These are phyloP conservation scores for Euphorbia schlechtendalii DNA, from an alignment of 441 rosid genomes.

Conservation along the genomic window DNA sequence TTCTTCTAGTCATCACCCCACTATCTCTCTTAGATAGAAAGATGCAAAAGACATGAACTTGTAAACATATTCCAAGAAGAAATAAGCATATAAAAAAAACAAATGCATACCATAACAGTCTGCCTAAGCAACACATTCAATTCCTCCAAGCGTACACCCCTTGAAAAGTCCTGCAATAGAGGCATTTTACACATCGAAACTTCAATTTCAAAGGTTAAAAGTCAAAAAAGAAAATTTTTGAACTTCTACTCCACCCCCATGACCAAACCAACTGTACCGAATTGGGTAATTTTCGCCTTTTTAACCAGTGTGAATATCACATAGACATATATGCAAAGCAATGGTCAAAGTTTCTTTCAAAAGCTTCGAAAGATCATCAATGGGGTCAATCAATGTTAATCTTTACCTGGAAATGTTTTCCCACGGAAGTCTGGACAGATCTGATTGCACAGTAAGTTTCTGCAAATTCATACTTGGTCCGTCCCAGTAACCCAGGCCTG, in stretches of 20 bases:
- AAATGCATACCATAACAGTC: slow-evolving; percentile 74
- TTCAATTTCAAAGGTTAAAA: slow-evolving; percentile 11
- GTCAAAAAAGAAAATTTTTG: background rate
- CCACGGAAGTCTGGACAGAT: slow-evolving; percentile 41
- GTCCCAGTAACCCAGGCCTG: slow-evolving; percentile 97
- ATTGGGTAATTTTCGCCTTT: too few species aligned
- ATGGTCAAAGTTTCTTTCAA: background rate
- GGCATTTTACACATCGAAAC: slow-evolving; percentile 16
- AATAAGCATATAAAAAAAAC: slow-evolving; percentile 17
- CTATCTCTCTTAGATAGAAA: background rate
- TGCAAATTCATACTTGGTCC: slow-evolving; percentile 78
- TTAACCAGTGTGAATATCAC: background rate
- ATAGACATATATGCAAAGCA: background rate
- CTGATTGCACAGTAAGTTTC: slow-evolving; percentile 75
- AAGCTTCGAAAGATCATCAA: background rate
- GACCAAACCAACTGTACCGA: background rate
- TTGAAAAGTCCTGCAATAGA: slow-evolving; percentile 71
- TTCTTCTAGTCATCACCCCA: background rate
- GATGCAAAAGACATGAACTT: background rate
- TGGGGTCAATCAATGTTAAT: slow-evolving; percentile 2
- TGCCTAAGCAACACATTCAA: slow-evolving; percentile 72
- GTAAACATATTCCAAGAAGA: background rate
- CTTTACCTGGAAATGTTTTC: slow-evolving; percentile 70
- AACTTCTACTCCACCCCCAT: background rate
- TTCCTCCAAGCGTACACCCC: slow-evolving; percentile 89